phyloP scores from a whole-genome alignment of 768 basidiomycete species.

The Termitomyces sp. region DNA sequence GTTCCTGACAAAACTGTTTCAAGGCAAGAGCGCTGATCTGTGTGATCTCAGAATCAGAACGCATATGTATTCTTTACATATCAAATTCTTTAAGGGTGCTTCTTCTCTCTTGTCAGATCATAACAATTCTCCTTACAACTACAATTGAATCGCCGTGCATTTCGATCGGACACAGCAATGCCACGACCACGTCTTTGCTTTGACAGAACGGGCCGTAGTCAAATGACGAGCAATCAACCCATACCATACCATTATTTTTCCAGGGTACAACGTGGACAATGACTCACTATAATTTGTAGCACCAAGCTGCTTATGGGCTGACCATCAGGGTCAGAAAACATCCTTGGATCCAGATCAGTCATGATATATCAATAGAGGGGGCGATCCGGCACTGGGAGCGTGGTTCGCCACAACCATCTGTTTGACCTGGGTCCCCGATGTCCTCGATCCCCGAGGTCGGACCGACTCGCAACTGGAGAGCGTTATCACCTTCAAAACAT shows the following conservation, averaged over 20 bases:
- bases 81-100: not conserved
- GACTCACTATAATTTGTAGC: not conserved
- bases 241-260: not conserved
- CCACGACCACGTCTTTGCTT: not conserved
- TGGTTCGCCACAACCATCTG: not conserved
- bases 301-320: not conserved
- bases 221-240: not conserved
- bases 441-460: not conserved
- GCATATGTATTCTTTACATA: not conserved
- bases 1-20: not conserved
- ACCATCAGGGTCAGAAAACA: not conserved
- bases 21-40: not conserved
- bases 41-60: not conserved
- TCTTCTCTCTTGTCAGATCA: not conserved
- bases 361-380: not conserved
- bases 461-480: not conserved
- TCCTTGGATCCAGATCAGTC: too few relatives aligned
- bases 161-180: not conserved
- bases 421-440: too few relatives aligned
- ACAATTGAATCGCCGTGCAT: not conserved
- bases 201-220: not conserved
- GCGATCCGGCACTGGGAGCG: not conserved
- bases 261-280: not conserved
- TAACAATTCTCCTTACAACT: not conserved
- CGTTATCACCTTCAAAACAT: slow-evolving; percentile 1